Base-by-base conservation (phyloP, 2,329 filamentous ascomycete genomes). In the Microcyclospora tardicrescens region DNA sequence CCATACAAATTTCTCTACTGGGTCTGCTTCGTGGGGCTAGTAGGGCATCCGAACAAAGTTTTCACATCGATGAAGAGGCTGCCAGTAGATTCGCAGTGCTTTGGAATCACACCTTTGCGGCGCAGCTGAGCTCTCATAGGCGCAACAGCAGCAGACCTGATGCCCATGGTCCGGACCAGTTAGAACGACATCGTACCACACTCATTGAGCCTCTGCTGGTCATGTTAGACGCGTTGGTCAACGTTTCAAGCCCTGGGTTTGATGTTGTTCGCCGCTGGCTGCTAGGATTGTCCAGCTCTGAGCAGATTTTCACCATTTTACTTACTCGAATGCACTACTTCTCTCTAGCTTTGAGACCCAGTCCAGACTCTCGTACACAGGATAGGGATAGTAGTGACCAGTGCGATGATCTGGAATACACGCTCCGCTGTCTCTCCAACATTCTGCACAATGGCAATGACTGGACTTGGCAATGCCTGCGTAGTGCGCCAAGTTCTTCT, bases 231-330 rank as follows among this genome's bases (percentile, higher is more conserved):
- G 72, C 79, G 1, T 66, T 96, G 1, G 62, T 74, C 13, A 79
- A 87, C 42, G 78, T 84, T 43, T 71, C 74, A 14, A 80, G 77
- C 2, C 82, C 87, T 49, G 65, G 81, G 11, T 84, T 80, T 44
- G 80, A 85, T 61, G 80, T 81, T 16, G 76, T 84, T 30, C 81
- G 80, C 50, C 77, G 74, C 35, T 95, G 89, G 87, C 67, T 96
- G 3, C 80, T 82, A 49, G 78, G 64, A 38, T 54, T 72, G 9
- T 62, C 70, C 11, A 72, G 65, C 31, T 60, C 77, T 24, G 65
- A 68, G 38, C 67, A 61, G 51, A 62, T 71, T 6, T 60, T 64
- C 36, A 55, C 61, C 32, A 48, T 66, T 12, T 36, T 58, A 31
- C 44, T 55, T n/a, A 10, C 30, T 32, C 38, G 34, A 33, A 28